Conservation (phyloP, 768 basidiomycete genomes). For the Collybiopsis luxurians region DNA sequence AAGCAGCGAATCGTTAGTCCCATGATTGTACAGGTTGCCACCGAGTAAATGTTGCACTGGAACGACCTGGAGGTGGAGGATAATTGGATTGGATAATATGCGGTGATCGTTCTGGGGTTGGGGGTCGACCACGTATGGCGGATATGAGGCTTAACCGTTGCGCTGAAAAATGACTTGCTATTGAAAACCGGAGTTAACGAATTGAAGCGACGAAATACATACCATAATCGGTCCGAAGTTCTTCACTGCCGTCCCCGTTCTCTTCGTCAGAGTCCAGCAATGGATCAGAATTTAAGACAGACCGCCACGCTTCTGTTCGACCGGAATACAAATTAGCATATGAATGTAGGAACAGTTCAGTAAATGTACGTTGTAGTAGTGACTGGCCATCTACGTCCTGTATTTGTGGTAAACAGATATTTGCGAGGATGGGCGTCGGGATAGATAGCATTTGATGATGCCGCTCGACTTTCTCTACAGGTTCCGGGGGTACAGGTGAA, state of each 20-base stretch:
- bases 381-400: background rate
- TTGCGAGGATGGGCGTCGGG: background rate
- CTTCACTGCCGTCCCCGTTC: slow-evolving; percentile 60
- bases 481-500: background rate
- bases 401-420: background rate
- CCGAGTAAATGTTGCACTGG: slow-evolving; percentile 24
- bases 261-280: slow-evolving; percentile 76
- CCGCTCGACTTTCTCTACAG: background rate
- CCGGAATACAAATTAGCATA: slow-evolving; percentile 5
- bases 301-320: slow-evolving; percentile 69
- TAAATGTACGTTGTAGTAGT: slow-evolving; percentile 42
- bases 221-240: slow-evolving; percentile 67
- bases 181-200: background rate
- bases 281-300: slow-evolving; percentile 60
- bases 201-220: slow-evolving; percentile 21
- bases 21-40: slow-evolving; percentile 37
- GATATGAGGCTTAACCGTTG: slow-evolving; percentile 52
- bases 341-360: background rate
- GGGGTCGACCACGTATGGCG: slow-evolving; percentile 48
- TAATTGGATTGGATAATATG: slow-evolving; percentile 9
- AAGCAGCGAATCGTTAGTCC: slow-evolving; percentile 15
- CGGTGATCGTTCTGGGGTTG: slow-evolving; percentile 38
- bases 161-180: slow-evolving; percentile 26
- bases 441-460: background rate
- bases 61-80: background rate